Evolutionary conservation across 441 rosid genomes (phyloP), one percentile per base, ranked within the genome.

Genomic region (Erodium trifolium): DNA sequence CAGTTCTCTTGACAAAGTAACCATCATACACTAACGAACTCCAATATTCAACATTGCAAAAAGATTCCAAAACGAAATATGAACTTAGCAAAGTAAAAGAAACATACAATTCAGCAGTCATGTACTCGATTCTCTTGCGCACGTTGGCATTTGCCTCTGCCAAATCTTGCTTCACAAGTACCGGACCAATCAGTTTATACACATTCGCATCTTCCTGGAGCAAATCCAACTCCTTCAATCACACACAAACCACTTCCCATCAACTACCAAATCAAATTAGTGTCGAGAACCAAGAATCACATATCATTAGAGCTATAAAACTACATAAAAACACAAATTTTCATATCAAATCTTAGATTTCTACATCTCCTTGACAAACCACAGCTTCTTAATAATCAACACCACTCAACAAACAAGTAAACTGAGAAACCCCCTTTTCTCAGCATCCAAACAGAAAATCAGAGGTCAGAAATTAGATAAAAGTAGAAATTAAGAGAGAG

Each of bases 111-210:
- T 91, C 97, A 77, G 90, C 96, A 66, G 96, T 84, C 71, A 93
- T 91, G 81, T 89, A 93, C 10, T 93, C 97, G 3, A 93, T 93
- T 77, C 98, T 78, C 83, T 93, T 93, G 71, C 93, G 93, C 35
- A 93, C 96, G 68, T 91, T 89, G n/a, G 98, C 98, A 79, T 93
- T 89, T 13, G 97, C 98, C 84, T 93, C 95, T 0, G 97, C 98
- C 74, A 91, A 78, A 81, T 93, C 96, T 79, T 93, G 98, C 85
- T 91, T 91, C 81, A 93, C 97, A 10, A 93, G 91, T 67, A 93
- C 96, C 0, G 97, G 96, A 47, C 97, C 96, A 41, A 89, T 91
- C 92, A 91, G 74, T 68, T 93, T 93, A 83, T 84, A 91, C 31
- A 93, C 97, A 75, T 93, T 89, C 7, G 98, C 95, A 16, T 70